These are phyloP conservation scores for Tylopilus sp. DNA, from an alignment of 1,284 basidiomycete species.

Conservation along the genomic window DNA sequence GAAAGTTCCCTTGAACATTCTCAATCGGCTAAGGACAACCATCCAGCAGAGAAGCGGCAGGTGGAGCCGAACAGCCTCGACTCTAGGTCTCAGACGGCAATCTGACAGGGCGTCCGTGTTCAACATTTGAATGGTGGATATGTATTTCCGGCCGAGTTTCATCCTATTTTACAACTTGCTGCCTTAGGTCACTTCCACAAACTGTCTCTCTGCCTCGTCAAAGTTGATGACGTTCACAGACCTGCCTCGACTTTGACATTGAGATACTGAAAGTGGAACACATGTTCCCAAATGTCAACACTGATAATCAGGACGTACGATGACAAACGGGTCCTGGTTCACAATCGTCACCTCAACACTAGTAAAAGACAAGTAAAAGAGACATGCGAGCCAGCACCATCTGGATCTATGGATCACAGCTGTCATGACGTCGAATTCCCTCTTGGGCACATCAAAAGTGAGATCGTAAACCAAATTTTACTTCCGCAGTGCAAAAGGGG, in stretches of 20 bases:
- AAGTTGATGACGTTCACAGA: conserved; percentile 90
- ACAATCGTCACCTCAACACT: conserved; percentile 66
- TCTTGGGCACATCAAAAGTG: conserved; percentile 76
- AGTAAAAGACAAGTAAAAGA: background rate
- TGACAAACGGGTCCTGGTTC: conserved; percentile 92
- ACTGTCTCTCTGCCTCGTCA: conserved; percentile 80
- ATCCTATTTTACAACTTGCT: conserved; percentile 38
- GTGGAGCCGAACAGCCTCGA: no score
- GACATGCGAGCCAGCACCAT: conserved; percentile 91
- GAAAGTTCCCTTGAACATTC: no score
- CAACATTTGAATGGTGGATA: no score
- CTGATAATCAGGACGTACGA: conserved; percentile 84
- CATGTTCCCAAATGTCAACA: conserved; percentile 91
- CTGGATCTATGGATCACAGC: conserved; percentile 91
- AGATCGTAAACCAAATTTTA: no score
- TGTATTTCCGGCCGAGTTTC: no score
- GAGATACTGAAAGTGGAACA: conserved; percentile 84
- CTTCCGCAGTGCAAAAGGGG: no score
- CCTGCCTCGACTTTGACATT: conserved; percentile 79
- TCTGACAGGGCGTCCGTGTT: no score
- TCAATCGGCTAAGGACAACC: no score
- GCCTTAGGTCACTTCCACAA: conserved; percentile 53
- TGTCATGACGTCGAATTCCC: conserved; percentile 80
- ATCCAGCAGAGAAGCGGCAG: no score
- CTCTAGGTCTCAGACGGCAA: no score